Percentiles rank a stretch among this genome's conserved stretches.
phyloP scores from a whole-genome alignment of 345 rosid species.

The Firmiana major region DNA sequence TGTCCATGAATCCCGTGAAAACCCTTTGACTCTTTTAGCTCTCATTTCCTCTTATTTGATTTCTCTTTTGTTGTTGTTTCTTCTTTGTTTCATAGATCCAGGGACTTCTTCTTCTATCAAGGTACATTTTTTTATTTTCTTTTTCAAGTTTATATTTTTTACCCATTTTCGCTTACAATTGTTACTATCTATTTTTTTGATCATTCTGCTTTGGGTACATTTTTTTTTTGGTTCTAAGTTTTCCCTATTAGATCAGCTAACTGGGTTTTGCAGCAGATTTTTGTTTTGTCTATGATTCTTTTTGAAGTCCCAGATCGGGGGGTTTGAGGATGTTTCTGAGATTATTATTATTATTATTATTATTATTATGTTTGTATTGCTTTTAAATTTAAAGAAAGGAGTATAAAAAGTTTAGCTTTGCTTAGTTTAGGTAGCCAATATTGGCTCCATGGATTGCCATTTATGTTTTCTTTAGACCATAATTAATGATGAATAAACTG shows the following conservation, averaged over 20 bases:
- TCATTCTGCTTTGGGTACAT: not conserved
- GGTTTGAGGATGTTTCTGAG: not conserved
- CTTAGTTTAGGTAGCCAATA: not conserved
- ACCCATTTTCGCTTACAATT: not conserved
- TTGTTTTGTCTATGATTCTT: not conserved
- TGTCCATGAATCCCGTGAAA: not conserved
- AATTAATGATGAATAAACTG: not conserved
- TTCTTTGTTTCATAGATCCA: constrained; percentile 15
- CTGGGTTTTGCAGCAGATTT: not conserved
- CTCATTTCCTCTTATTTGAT: not conserved
- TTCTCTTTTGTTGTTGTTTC: not conserved
- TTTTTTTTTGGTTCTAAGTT: not conserved
- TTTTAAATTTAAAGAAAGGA: not conserved
- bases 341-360: no score
- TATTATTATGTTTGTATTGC: no score
- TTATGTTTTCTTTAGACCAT: not conserved
- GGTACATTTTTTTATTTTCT: constrained; percentile 20
- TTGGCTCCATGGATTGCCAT: not conserved
- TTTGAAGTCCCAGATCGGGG: constrained; percentile 9
- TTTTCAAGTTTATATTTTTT: not conserved
- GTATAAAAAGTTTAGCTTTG: not conserved
- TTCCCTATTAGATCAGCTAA: constrained; percentile 2
- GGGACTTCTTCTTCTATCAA: not conserved
- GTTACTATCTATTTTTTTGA: not conserved
- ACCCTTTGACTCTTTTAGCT: not conserved